These are phyloP conservation scores for Xylaria sp. DNA, from an alignment of 2,329 filamentous ascomycete genomes.

Conservation along the genomic window DNA sequence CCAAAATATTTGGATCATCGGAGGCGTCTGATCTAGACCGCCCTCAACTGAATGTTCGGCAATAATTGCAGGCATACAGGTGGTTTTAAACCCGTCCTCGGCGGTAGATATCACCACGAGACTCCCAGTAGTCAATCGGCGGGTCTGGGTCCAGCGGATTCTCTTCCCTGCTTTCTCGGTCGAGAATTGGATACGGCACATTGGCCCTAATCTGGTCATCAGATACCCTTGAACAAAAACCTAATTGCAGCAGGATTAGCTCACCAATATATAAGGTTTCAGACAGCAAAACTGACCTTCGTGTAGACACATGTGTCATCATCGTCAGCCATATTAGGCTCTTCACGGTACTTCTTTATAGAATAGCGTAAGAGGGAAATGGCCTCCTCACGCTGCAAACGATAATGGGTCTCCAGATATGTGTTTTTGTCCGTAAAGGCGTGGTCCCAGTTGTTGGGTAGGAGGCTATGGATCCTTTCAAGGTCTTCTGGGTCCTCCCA, in stretches of 20 bases:
- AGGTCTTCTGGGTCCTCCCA: conserved; percentile 40
- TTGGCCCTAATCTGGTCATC: conserved; percentile 70
- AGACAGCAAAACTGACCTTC: conserved; percentile 60
- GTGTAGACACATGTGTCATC: conserved; percentile 73
- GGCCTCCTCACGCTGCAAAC: conserved; percentile 79
- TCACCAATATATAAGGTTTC: not conserved
- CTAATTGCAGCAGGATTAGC: conserved; percentile 52
- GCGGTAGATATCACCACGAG: conserved; percentile 64
- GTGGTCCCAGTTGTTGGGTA: conserved; percentile 64
- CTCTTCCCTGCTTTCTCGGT: conserved; percentile 71
- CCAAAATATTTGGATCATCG: conserved; percentile 82
- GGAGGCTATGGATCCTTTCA: conserved; percentile 52
- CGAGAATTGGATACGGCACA: conserved; percentile 77
- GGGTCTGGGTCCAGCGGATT: conserved; percentile 71
- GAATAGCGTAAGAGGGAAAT: conserved; percentile 75
- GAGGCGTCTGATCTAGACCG: conserved; percentile 72
- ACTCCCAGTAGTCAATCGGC: conserved; percentile 63
- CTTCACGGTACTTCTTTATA: conserved; percentile 64
- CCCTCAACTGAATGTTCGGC: conserved; percentile 73
- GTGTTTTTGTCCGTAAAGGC: conserved; percentile 69
- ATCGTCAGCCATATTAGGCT: conserved; percentile 68
- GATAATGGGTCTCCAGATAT: conserved; percentile 80
- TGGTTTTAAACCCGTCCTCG: conserved; percentile 69
- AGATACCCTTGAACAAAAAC: conserved; percentile 74
- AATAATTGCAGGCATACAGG: conserved; percentile 77